Evolutionary conservation across 495 filamentous ascomycete genomes (phyloP), one percentile per base, ranked within the genome.

Genomic region (Glarea lozoyensis): DNA sequence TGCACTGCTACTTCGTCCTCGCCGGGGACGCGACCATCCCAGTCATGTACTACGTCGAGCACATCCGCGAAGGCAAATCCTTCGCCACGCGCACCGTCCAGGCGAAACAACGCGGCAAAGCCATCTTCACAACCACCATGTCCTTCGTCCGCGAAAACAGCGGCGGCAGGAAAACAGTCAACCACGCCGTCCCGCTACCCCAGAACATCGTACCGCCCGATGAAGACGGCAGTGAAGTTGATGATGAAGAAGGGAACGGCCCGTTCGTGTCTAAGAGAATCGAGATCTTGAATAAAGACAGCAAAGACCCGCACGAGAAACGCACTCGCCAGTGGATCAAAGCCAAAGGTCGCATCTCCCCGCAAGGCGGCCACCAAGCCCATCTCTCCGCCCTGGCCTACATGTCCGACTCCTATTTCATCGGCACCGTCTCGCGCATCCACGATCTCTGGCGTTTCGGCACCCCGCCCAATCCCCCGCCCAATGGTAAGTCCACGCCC

Each of bases 1-100:
- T 94, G 86, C 92, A 98, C 72, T 96, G 90, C 73, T 98, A 95
- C 71, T 98, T 98, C 66, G 81, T 98, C 27, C 81, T 97, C 1
- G 88, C 86, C 10, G 92, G 90, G 21, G 81, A 89, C 58, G 68
- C 79, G 6, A 76, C 82, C 30, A 78, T 93, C 25, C 90, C 92
- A 3, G 84, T 98, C 49, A 66, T 96, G 42, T 98, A 88, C 57
- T 53, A 56, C 27, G 92, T 98, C 22, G 90, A 96, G 65, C 78
- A 81, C 37, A 86, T 97, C 23, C 82, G 92, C 42, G 83, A 89
- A 48, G 92, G 92, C n/a, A 73, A 79, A 40, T 89, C 83, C 41
- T 98, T 89, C 60, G 77, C 86, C 34, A 96, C 92, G n/a, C 73
- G 92, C 32, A 95, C 89, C 22, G 92, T 98, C 18, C 89, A 98